These are phyloP conservation scores for Arctium lappa DNA, from an alignment of 129 eudicot genomes.

Conservation along the genomic window DNA sequence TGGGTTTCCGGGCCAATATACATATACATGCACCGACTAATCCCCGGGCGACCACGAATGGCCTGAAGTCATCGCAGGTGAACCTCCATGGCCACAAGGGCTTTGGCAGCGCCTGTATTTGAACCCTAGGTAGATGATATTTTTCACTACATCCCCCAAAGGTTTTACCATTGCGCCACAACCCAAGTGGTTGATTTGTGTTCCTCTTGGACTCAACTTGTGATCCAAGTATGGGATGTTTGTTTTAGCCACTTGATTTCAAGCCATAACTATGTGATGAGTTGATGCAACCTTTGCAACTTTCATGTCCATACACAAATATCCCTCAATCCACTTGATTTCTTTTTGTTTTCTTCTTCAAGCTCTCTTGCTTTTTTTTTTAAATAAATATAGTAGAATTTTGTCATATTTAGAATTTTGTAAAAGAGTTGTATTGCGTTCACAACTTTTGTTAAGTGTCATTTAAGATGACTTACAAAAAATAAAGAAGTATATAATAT, in stretches of 20 bases:
- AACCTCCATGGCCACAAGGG: too few relatives aligned
- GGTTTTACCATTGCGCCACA: too few relatives aligned
- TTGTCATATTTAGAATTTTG: background rate
- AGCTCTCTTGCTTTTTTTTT: background rate
- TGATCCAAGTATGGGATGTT: background rate
- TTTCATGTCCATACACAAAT: constrained; percentile 12
- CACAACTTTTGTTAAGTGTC: background rate
- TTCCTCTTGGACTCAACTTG: background rate
- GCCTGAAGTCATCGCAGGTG: too few relatives aligned
- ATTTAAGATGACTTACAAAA: background rate
- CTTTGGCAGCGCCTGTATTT: too few relatives aligned
- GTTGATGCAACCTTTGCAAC: constrained; percentile 12
- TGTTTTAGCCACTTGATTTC: constrained; percentile 15
- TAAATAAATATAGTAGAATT: background rate
- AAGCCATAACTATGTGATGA: background rate
- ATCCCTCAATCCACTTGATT: constrained; percentile 5
- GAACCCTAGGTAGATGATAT: too few relatives aligned
- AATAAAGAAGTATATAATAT: background rate
- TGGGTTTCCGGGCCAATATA: too few relatives aligned
- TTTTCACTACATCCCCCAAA: too few relatives aligned
- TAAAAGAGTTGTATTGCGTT: background rate
- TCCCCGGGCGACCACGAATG: too few relatives aligned
- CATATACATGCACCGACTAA: too few relatives aligned
- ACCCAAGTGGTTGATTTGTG: too few relatives aligned
- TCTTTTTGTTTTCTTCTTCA: background rate